Conservation (phyloP, 306 rosid genomes). For the Pyrus communis region DNA sequence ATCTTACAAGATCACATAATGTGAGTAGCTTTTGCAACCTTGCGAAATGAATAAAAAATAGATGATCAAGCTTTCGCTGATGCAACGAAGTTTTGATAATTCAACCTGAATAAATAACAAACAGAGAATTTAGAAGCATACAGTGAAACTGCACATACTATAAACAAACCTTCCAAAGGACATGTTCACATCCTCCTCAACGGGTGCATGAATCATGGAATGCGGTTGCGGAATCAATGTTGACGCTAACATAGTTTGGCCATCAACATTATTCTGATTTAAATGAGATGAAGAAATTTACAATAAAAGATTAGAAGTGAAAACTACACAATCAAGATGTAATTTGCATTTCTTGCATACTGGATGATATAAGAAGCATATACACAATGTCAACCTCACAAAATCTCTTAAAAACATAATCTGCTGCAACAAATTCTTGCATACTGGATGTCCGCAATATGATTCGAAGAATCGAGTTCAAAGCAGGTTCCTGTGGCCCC, state of each 20-base stretch:
- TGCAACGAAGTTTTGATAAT: not conserved
- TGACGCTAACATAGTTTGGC: conserved; percentile 85
- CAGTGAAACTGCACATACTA: conserved; percentile 12
- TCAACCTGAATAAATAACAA: not conserved
- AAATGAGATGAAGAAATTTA: conserved; percentile 10
- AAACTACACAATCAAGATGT: conserved; percentile 5
- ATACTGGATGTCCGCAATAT: conserved; percentile 76
- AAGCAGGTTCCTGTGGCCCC: conserved; percentile 79
- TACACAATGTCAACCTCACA: conserved; percentile 67
- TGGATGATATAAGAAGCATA: not conserved
- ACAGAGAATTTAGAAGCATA: not conserved
- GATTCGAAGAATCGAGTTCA: conserved; percentile 76
- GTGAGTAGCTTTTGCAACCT: conserved; percentile 4
- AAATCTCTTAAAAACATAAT: conserved; percentile 73
- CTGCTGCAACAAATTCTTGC: conserved; percentile 84
- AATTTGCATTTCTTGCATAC: not conserved
- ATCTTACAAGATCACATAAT: conserved; percentile 12
- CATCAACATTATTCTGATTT: conserved; percentile 71
- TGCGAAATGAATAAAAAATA: not conserved
- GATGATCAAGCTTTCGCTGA: conserved; percentile 5
- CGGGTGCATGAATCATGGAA: conserved; percentile 53
- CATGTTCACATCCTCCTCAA: conserved; percentile 86
- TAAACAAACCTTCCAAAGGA: conserved; percentile 88
- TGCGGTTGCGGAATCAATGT: conserved; percentile 88
- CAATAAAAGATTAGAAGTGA: not conserved